phyloP scores from a whole-genome alignment of 169 alveolate species.

The Cryptosporidium ubiquitum region DNA sequence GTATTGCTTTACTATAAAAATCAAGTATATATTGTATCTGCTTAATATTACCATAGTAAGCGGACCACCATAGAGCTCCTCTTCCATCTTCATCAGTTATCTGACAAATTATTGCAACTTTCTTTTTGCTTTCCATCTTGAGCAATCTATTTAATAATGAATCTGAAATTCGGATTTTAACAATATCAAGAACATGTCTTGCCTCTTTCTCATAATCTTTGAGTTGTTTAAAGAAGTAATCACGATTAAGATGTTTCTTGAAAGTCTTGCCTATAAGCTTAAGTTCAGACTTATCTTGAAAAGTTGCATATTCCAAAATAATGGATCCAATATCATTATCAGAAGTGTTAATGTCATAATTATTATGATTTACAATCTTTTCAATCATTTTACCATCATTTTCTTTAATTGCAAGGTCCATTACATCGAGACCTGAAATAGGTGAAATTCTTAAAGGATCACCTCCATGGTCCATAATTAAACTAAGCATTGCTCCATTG shows the following conservation, averaged over 20 bases:
- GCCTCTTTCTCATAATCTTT: slow-evolving; percentile 61
- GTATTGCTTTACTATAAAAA: slow-evolving; percentile 45
- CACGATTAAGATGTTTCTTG: slow-evolving; percentile 4
- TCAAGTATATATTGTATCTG: slow-evolving; percentile 36
- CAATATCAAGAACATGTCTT: slow-evolving; percentile 38
- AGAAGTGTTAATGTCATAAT: slow-evolving; percentile 40
- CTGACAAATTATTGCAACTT: slow-evolving; percentile 51
- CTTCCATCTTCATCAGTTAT: slow-evolving; percentile 57
- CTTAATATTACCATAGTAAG: slow-evolving; percentile 44
- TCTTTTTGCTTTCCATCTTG: slow-evolving; percentile 57
- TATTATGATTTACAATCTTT: slow-evolving; percentile 26
- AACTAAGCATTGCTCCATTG: slow-evolving; percentile 69
- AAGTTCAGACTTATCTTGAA: slow-evolving; percentile 19
- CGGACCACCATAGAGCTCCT: slow-evolving; percentile 73
- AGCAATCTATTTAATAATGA: slow-evolving; percentile 16
- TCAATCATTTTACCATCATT: slow-evolving; percentile 56
- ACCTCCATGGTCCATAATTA: slow-evolving; percentile 65
- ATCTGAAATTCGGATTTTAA: slow-evolving; percentile 33
- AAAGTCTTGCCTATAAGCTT: slow-evolving; percentile 38
- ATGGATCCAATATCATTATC: slow-evolving; percentile 11
- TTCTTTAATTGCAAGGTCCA: slow-evolving; percentile 55
- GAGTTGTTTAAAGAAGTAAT: slow-evolving; percentile 15
- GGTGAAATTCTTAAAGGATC: slow-evolving; percentile 67
- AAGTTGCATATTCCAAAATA: slow-evolving; percentile 39
- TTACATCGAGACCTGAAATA: slow-evolving; percentile 47